A percentile compares a stretch with the other conserved stretches of the same genome.
These are phyloP conservation scores for Eimeria zaria DNA, from an alignment of 169 alveolate species.

Conservation along the genomic window DNA sequence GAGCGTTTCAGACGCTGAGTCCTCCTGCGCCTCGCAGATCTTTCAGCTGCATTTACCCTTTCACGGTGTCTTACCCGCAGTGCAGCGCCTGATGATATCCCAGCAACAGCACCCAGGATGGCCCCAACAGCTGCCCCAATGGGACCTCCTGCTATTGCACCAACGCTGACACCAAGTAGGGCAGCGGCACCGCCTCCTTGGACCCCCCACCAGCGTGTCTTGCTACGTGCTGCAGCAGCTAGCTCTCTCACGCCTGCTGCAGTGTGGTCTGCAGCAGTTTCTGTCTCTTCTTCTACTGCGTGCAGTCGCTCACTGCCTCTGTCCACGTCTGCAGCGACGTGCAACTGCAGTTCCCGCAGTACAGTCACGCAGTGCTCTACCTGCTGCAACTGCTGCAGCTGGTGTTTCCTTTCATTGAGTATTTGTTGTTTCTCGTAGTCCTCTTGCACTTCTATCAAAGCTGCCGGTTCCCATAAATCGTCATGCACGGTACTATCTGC, in stretches of 20 bases:
- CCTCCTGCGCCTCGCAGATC: constrained; percentile 46
- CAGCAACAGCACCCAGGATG: constrained; percentile 70
- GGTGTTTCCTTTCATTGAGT: constrained; percentile 46
- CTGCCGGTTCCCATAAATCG: constrained; percentile 12
- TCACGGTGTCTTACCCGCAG: constrained; percentile 57
- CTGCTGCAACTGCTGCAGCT: constrained; percentile 81
- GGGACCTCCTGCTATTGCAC: constrained; percentile 80
- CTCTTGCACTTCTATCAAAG: constrained; percentile 76
- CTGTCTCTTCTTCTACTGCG: constrained; percentile 54
- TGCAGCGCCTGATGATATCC: constrained; percentile 72
- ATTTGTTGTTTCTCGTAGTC: constrained; percentile 68
- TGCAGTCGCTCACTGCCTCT: constrained; percentile 43
- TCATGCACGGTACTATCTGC: background rate
- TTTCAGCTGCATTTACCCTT: constrained; percentile 18
- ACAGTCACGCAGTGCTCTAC: constrained; percentile 79
- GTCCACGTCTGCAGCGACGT: constrained; percentile 68
- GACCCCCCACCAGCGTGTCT: constrained; percentile 83
- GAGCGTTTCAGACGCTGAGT: constrained; percentile 37
- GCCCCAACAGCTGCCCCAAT: constrained; percentile 78
- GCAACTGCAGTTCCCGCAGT: constrained; percentile 76
- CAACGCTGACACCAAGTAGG: constrained; percentile 75
- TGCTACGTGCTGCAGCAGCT: constrained; percentile 59
- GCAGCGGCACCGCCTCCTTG: constrained; percentile 85
- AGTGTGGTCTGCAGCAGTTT: constrained; percentile 44
- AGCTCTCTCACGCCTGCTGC: constrained; percentile 73